Conservation (phyloP, 768 basidiomycete genomes). For the Boletus patriciae region DNA sequence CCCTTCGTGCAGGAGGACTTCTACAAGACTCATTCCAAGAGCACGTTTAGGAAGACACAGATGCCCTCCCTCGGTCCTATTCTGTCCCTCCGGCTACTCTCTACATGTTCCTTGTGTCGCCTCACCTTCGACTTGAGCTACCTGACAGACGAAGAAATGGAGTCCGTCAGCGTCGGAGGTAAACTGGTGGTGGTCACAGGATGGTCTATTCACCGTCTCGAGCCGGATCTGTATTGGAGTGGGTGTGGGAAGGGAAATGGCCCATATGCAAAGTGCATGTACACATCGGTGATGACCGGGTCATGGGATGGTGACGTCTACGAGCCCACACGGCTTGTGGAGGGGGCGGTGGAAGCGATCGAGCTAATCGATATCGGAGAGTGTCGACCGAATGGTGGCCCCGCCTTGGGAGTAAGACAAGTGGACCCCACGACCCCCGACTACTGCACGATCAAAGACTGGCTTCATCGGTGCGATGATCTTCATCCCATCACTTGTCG, state of each 20-base stretch:
- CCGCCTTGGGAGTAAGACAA: constrained; percentile 4
- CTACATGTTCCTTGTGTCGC: constrained; percentile 12
- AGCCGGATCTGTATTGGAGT: background rate
- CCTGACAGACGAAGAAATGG: constrained; percentile 3
- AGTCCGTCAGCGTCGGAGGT: background rate
- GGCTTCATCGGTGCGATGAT: constrained; percentile 8
- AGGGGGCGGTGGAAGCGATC: constrained; percentile 5
- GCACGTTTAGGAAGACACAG: background rate
- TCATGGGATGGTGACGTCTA: background rate
- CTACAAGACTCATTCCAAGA: background rate
- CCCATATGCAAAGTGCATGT: constrained; percentile 9
- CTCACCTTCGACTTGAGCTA: constrained; percentile 11
- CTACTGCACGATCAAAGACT: constrained; percentile 5
- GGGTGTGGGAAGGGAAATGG: background rate
- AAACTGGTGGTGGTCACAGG: background rate
- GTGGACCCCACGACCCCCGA: background rate
- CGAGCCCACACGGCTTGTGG: background rate
- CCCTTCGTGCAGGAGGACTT: constrained; percentile 3
- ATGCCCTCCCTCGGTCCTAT: constrained; percentile 6
- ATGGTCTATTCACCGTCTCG: constrained; percentile 1
- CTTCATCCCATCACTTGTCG: constrained; percentile 8
- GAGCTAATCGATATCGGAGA: background rate
- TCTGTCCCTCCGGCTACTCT: constrained; percentile 2
- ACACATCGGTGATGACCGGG: background rate
- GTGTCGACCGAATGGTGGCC: background rate